Evolutionary conservation across 2,329 filamentous ascomycete genomes (phyloP).

Genomic region (Botrytis fragariae): DNA sequence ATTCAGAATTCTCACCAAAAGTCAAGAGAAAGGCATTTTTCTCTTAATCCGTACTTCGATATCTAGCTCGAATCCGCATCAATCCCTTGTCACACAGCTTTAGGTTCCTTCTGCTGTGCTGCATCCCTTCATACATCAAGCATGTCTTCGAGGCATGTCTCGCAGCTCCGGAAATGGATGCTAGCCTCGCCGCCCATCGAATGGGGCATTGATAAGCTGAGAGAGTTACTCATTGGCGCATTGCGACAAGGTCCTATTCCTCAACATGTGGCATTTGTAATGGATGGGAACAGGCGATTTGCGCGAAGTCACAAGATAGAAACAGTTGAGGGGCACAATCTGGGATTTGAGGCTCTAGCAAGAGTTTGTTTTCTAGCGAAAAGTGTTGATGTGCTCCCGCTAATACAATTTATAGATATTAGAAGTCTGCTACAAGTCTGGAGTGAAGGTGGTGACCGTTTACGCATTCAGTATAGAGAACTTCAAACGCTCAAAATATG

Average conservation of each 20-base stretch:
- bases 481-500: slow-evolving; percentile 94
- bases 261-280: slow-evolving; percentile 96
- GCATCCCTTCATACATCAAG: neutral
- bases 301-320: slow-evolving; percentile 89
- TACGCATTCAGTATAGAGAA: slow-evolving; percentile 99
- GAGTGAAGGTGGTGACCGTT: slow-evolving; percentile 93
- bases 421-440: slow-evolving; percentile 96
- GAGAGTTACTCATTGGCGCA: slow-evolving; percentile 83
- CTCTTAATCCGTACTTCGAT: neutral
- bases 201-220: slow-evolving; percentile 76
- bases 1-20: neutral
- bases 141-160: slow-evolving; percentile 55
- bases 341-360: slow-evolving; percentile 92
- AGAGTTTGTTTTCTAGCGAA: slow-evolving; percentile 53
- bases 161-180: slow-evolving; percentile 69
- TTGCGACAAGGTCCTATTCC: slow-evolving; percentile 89
- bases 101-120: neutral
- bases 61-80: neutral
- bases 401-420: slow-evolving; percentile 60
- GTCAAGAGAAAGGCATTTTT: neutral
- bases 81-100: slow-evolving; percentile 4
- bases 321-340: slow-evolving; percentile 91
- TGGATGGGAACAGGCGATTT: slow-evolving; percentile 97
- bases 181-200: slow-evolving; percentile 86
- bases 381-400: neutral